Percentiles rank a stretch among this genome's conserved stretches.
Evolutionary conservation across 768 basidiomycete species (phyloP).

Genomic region (Paxillus involutus): DNA sequence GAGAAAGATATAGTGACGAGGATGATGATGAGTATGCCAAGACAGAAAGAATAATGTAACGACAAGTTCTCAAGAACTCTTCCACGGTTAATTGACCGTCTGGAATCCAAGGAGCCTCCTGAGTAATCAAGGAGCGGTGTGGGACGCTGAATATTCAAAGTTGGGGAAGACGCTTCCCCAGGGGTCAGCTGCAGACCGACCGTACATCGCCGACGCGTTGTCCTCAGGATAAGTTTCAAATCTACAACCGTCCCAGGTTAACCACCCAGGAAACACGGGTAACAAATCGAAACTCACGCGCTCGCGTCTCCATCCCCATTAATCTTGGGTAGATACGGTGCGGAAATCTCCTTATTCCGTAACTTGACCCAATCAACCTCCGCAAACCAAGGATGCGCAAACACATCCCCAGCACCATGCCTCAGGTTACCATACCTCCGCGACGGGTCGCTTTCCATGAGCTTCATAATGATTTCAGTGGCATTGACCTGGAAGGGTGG

Average conservation of each 20-base stretch:
- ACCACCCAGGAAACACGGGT: conserved; percentile 8
- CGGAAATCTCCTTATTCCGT: conserved; percentile 81
- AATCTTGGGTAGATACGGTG: conserved; percentile 93
- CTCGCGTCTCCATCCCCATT: conserved; percentile 93
- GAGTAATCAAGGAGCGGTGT: conserved; percentile 26
- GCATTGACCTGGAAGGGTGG: conserved; percentile 76
- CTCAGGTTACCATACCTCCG: conserved; percentile 88
- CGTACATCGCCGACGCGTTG: conserved; percentile 60
- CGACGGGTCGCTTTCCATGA: conserved; percentile 87
- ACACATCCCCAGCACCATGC: conserved; percentile 89
- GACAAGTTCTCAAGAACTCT: conserved; percentile 1
- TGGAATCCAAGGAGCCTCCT: background rate
- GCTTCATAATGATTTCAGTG: conserved; percentile 84
- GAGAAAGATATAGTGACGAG: background rate
- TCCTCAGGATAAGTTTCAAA: conserved; percentile 83
- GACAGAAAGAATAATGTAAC: conserved; percentile 6
- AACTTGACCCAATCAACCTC: conserved; percentile 92
- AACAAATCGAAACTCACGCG: conserved; percentile 53
- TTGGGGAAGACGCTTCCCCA: conserved; percentile 74
- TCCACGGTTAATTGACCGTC: background rate
- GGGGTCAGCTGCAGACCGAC: conserved; percentile 53
- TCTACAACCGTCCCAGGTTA: conserved; percentile 32
- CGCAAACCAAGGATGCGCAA: conserved; percentile 89
- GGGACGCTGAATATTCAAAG: conserved; percentile 63
- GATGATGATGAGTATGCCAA: conserved; percentile 13